A percentile compares a stretch with the other conserved stretches of the same genome.
These are phyloP conservation scores for Metschnikowia cubensis DNA, from an alignment of 805 yeast species.

Conservation along the genomic window DNA sequence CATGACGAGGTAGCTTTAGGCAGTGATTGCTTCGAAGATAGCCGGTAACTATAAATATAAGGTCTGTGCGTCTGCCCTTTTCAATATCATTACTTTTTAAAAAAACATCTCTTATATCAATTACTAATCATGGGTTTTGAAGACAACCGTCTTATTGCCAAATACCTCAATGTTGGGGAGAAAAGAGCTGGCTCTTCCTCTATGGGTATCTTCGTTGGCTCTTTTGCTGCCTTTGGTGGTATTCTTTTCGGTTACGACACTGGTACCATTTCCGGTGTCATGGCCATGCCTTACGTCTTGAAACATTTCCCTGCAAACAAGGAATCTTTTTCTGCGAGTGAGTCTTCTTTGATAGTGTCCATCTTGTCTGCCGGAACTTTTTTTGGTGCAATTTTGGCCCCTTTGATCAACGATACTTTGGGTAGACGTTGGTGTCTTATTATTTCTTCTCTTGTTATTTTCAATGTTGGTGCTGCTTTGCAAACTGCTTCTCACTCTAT, in stretches of 20 bases:
- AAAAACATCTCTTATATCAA: neutral
- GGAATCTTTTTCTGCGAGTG: constrained; percentile 18
- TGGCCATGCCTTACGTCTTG: constrained; percentile 37
- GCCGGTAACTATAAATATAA: neutral
- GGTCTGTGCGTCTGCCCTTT: neutral
- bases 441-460: constrained; percentile 31
- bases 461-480: constrained; percentile 35
- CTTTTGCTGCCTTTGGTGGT: constrained; percentile 42
- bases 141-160: constrained; percentile 29
- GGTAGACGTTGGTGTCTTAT: constrained; percentile 39
- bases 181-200: constrained; percentile 43
- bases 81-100: neutral
- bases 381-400: constrained; percentile 38
- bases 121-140: constrained; percentile 34
- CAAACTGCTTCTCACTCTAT: constrained; percentile 35
- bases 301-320: constrained; percentile 23
- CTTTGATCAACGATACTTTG: constrained; percentile 32
- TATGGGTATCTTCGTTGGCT: constrained; percentile 39
- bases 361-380: constrained; percentile 41
- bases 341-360: constrained; percentile 25
- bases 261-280: constrained; percentile 40
- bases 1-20: neutral
- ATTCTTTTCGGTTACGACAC: constrained; percentile 42
- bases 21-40: neutral
- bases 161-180: constrained; percentile 42